These are phyloP conservation scores for Penicillium turbatum DNA, from an alignment of 495 filamentous ascomycete genomes.

Conservation along the genomic window DNA sequence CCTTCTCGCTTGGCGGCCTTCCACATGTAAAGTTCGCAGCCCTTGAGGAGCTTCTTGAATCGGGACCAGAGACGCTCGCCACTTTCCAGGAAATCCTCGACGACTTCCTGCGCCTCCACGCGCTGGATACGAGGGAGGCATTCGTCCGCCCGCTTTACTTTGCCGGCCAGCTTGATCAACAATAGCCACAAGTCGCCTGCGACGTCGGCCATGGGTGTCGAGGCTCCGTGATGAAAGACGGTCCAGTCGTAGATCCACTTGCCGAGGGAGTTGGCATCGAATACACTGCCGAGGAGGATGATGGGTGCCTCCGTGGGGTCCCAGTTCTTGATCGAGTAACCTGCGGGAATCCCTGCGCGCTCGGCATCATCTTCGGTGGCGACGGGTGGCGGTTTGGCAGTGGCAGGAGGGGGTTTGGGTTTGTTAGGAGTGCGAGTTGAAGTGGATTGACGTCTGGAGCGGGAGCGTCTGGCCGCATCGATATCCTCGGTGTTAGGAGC, in stretches of 20 bases:
- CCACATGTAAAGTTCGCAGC: slow-evolving; percentile 92
- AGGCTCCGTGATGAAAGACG: slow-evolving; percentile 81
- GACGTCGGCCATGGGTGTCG: slow-evolving; percentile 83
- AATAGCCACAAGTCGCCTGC: slow-evolving; percentile 94
- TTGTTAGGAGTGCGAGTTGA: slow-evolving; percentile 44
- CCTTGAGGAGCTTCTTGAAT: slow-evolving; percentile 81
- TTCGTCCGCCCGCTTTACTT: slow-evolving; percentile 88
- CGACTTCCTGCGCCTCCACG: slow-evolving; percentile 68
- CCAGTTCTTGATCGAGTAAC: slow-evolving; percentile 98
- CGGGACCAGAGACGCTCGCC: slow-evolving; percentile 84
- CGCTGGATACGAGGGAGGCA: slow-evolving; percentile 67
- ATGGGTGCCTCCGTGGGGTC: slow-evolving; percentile 92
- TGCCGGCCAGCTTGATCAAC: slow-evolving; percentile 91
- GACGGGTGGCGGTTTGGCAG: slow-evolving; percentile 52
- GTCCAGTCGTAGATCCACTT: slow-evolving; percentile 99
- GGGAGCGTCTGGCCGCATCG: slow-evolving; percentile 41
- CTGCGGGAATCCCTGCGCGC: slow-evolving; percentile 75
- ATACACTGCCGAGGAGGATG: slow-evolving; percentile 89
- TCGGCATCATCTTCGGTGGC: slow-evolving; percentile 85
- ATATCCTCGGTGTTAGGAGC: slow-evolving; percentile 43
- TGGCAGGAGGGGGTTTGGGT: slow-evolving; percentile 41
- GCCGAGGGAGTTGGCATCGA: slow-evolving; percentile 94
- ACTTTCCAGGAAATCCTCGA: slow-evolving; percentile 88
- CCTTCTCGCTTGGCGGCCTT: slow-evolving; percentile 64
- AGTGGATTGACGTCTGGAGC: slow-evolving; percentile 47